These are phyloP conservation scores for Hyphopichia buzzinii DNA, from an alignment of 1,139 yeast genomes.

Conservation along the genomic window DNA sequence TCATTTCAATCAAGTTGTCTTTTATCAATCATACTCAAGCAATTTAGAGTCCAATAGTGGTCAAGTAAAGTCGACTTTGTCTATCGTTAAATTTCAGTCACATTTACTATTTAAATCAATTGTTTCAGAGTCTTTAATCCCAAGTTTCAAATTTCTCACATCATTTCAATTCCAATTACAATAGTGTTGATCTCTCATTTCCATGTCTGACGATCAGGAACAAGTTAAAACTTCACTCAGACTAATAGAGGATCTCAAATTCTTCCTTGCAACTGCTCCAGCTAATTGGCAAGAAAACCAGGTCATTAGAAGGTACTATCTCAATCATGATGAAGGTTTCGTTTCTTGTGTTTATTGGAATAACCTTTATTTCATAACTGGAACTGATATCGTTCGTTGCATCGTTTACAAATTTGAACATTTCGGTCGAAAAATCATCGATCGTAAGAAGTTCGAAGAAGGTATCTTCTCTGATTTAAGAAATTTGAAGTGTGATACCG, in stretches of 20 bases:
- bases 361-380: constrained; percentile 84
- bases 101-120: too few species aligned
- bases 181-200: background rate
- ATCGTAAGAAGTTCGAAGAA: constrained; percentile 93
- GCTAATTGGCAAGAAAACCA: constrained; percentile 92
- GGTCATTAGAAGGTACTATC: constrained; percentile 77
- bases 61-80: too few species aligned
- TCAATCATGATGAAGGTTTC: constrained; percentile 86
- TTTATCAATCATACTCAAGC: too few species aligned
- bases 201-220: constrained; percentile 8
- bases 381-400: constrained; percentile 94
- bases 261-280: constrained; percentile 89
- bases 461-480: constrained; percentile 92
- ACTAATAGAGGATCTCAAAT: constrained; percentile 72
- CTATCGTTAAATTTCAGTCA: too few species aligned
- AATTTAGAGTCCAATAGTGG: too few species aligned
- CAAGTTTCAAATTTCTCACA: too few species aligned
- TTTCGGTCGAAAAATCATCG: constrained; percentile 81
- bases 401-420: constrained; percentile 86
- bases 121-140: too few species aligned
- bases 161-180: constrained; percentile 1
- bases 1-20: too few species aligned
- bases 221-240: constrained; percentile 53
- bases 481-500: constrained; percentile 80
- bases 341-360: constrained; percentile 94